These are phyloP conservation scores for Borealophlyctis nickersoniae DNA, from an alignment of 192 early-diverging fungal genomes.

Conservation along the genomic window DNA sequence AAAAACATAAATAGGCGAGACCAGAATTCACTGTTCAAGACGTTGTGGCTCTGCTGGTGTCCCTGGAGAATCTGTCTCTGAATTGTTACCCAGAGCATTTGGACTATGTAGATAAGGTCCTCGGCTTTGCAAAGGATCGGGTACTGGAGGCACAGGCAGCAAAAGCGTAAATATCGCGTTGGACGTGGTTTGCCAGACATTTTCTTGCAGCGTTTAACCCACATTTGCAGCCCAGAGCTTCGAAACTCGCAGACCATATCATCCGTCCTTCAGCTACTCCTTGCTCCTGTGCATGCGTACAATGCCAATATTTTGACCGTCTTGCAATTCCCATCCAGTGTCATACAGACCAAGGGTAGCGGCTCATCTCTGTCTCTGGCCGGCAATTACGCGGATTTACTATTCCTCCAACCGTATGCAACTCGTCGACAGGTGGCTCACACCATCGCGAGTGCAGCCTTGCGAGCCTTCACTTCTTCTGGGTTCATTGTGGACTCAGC, in stretches of 20 bases:
- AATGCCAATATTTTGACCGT: conserved; percentile 41
- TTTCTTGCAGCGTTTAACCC: too few relatives aligned
- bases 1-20: conserved; percentile 54
- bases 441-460: conserved; percentile 44
- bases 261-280: conserved; percentile 79
- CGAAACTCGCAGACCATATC: conserved; percentile 65
- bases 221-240: conserved; percentile 56
- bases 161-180: conserved; percentile 19
- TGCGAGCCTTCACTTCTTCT: conserved; percentile 13
- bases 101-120: conserved; percentile 85
- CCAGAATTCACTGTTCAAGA: conserved; percentile 92
- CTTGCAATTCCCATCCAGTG: conserved; percentile 54
- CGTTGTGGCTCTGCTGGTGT: conserved; percentile 83
- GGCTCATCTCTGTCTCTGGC: conserved; percentile 43
- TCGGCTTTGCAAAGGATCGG: conserved; percentile 84
- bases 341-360: conserved; percentile 13
- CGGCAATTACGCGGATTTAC: conserved; percentile 77
- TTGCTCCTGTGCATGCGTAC: conserved; percentile 79
- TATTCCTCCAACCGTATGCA: conserved; percentile 77
- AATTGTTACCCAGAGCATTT: conserved; percentile 88
- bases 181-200: too few relatives aligned
- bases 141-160: conserved; percentile 41
- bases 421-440: conserved; percentile 82
- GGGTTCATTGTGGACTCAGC: conserved; percentile 57
- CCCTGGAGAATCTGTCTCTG: conserved; percentile 84